phyloP scores from a whole-genome alignment of 768 basidiomycete genomes.

The Suillus hirtellus region DNA sequence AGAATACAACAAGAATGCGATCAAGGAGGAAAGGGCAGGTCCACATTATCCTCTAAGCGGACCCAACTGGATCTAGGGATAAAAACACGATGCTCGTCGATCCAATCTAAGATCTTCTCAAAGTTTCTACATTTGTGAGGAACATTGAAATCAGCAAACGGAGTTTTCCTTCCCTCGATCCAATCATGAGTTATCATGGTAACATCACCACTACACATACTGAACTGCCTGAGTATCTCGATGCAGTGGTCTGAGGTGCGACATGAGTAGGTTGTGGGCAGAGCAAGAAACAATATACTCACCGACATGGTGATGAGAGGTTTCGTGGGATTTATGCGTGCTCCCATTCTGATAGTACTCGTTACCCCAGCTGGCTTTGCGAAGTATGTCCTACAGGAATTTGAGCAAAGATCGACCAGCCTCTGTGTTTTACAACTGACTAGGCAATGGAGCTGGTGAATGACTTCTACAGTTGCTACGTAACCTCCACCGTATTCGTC shows the following conservation, averaged over 20 bases:
- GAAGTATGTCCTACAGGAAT: slow-evolving; percentile 11
- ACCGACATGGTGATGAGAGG: slow-evolving; percentile 10
- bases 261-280: background rate
- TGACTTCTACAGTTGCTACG: slow-evolving; percentile 14
- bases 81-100: background rate
- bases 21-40: background rate
- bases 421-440: background rate
- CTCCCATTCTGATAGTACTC: slow-evolving; percentile 1
- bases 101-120: background rate
- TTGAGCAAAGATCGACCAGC: background rate
- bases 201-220: slow-evolving; percentile 15
- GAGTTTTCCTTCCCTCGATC: background rate
- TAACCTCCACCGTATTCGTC: slow-evolving; percentile 19
- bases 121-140: slow-evolving; percentile 1
- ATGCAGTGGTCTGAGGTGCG: slow-evolving; percentile 13
- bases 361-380: slow-evolving; percentile 12
- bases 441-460: slow-evolving; percentile 17
- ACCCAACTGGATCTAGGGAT: background rate
- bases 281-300: background rate
- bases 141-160: slow-evolving; percentile 1
- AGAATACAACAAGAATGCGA: background rate
- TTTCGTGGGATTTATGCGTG: slow-evolving; percentile 3
- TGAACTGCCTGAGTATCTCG: slow-evolving; percentile 12
- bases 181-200: slow-evolving; percentile 15
- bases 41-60: background rate